A percentile compares a stretch with the other conserved stretches of the same genome.
Conservation (phyloP, 495 filamentous ascomycete genomes). For the Xylaria castorea region DNA sequence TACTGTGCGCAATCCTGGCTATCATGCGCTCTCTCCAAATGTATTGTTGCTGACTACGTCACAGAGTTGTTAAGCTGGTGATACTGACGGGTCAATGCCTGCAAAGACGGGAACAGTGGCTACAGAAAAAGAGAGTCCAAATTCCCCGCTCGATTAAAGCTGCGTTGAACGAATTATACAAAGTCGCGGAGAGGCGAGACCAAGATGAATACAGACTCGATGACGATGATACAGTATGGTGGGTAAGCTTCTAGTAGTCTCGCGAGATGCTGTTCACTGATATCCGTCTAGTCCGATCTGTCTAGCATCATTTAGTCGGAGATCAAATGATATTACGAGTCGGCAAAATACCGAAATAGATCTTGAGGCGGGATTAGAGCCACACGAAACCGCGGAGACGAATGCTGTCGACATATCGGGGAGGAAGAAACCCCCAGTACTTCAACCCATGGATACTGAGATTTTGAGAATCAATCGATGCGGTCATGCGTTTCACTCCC, state of each 20-base stretch:
- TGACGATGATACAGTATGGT: neutral
- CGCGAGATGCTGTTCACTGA: neutral
- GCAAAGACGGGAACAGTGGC: neutral
- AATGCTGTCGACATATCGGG: neutral
- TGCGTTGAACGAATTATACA: neutral
- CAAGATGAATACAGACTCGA: neutral
- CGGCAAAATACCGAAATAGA: constrained; percentile 14
- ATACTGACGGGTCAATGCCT: neutral
- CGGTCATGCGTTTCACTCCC: constrained; percentile 36
- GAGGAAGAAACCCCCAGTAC: constrained; percentile 2
- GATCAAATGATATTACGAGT: neutral
- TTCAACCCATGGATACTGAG: constrained; percentile 31
- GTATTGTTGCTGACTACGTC: neutral
- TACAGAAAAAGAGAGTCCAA: neutral
- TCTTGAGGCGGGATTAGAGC: constrained; percentile 3
- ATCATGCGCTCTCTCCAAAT: neutral
- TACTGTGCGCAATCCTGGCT: neutral
- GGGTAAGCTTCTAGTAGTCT: neutral
- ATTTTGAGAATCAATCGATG: constrained; percentile 35
- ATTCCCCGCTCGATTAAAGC: neutral
- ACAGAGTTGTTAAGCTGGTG: neutral
- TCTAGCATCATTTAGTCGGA: neutral
- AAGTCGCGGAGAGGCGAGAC: neutral
- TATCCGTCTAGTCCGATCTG: constrained; percentile 12
- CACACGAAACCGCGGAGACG: neutral